These are phyloP conservation scores for Saturnispora sanitii DNA, from an alignment of 805 yeast species.

Conservation along the genomic window DNA sequence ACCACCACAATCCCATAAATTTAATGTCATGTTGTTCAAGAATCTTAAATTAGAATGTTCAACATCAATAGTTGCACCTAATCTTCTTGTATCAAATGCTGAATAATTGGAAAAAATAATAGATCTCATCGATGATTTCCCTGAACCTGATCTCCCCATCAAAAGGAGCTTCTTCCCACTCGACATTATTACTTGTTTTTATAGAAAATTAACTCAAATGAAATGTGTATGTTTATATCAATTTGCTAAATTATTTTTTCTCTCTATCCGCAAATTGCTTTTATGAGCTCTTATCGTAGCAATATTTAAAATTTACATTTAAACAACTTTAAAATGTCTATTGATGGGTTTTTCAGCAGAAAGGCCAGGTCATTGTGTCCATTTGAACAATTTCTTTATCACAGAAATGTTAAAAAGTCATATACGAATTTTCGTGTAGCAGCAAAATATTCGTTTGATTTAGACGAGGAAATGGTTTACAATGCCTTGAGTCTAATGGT, in stretches of 20 bases:
- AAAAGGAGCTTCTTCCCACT: conserved; percentile 51
- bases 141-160: conserved; percentile 94
- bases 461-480: conserved; percentile 4
- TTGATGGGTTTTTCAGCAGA: background rate
- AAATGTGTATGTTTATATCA: too few species aligned
- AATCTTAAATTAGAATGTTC: conserved; percentile 92
- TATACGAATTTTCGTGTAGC: conserved; percentile 8
- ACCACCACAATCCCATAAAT: conserved; percentile 98
- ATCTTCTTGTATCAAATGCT: conserved; percentile 88
- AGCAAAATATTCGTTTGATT: conserved; percentile 1
- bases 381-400: conserved; percentile 5
- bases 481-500: conserved; percentile 11
- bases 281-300: too few species aligned
- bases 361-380: conserved; percentile 1
- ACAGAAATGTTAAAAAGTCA: conserved; percentile 4
- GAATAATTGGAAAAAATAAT: conserved; percentile 93
- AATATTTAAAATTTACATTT: too few species aligned
- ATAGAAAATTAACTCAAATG: too few species aligned
- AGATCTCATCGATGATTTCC: conserved; percentile 95
- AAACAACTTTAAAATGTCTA: too few species aligned
- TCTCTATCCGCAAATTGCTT: too few species aligned
- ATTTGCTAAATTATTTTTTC: too few species aligned
- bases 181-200: conserved; percentile 11
- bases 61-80: conserved; percentile 98
- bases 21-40: conserved; percentile 88